Conservation (phyloP, 352 stramenopile species). For the Phytophthora crassamura region DNA sequence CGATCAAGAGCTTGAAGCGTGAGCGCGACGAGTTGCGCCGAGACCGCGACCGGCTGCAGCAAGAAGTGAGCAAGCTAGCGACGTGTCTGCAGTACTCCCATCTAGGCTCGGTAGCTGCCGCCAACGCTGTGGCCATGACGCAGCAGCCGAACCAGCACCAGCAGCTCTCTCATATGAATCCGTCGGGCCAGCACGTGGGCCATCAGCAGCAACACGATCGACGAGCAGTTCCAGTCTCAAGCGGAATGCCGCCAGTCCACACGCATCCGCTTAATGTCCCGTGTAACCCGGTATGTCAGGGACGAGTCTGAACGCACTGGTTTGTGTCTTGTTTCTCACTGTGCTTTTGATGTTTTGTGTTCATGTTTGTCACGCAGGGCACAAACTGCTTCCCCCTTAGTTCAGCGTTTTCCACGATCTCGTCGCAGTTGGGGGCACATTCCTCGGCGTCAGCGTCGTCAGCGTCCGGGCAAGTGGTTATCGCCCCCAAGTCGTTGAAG, state of each 20-base stretch:
- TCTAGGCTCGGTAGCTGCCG: constrained; percentile 52
- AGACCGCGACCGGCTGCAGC: constrained; percentile 66
- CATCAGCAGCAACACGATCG: constrained; percentile 26
- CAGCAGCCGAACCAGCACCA: constrained; percentile 41
- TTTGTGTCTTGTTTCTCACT: constrained; percentile 27
- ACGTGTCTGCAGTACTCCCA: constrained; percentile 75
- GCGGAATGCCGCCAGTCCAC: constrained; percentile 37
- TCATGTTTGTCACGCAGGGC: constrained; percentile 29
- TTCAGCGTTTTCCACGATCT: constrained; percentile 41
- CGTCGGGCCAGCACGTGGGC: constrained; percentile 17
- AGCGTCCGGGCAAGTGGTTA: constrained; percentile 36
- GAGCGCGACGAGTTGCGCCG: constrained; percentile 69
- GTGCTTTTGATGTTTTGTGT: constrained; percentile 8
- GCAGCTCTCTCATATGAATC: constrained; percentile 38
- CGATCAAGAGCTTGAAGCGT: constrained; percentile 67
- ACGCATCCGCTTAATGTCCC: constrained; percentile 44
- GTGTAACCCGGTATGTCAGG: constrained; percentile 42
- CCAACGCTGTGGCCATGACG: constrained; percentile 53
- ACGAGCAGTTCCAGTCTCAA: constrained; percentile 27
- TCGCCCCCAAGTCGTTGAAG: constrained; percentile 44
- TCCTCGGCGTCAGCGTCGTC: constrained; percentile 17
- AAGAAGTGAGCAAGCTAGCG: constrained; percentile 72
- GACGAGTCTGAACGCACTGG: constrained; percentile 25
- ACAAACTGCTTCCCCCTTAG: constrained; percentile 58
- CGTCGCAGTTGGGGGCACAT: constrained; percentile 34